Conservation (phyloP, 1,284 basidiomycete species). For the Moesziomyces sp. region DNA sequence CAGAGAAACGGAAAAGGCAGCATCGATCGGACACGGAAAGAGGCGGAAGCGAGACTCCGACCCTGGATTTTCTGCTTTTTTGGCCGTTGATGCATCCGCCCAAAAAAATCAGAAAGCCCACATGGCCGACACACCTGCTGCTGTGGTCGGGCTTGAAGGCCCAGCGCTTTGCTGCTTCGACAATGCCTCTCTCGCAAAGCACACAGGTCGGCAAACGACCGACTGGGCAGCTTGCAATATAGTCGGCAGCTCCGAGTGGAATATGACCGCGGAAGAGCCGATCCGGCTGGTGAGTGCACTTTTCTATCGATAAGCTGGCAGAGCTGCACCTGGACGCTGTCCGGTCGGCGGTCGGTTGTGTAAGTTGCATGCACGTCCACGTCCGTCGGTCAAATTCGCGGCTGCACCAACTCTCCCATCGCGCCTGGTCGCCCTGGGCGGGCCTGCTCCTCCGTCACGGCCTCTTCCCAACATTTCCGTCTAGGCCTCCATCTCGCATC, state of each 20-base stretch:
- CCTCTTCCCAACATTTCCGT: conserved; percentile 40
- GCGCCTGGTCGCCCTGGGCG: not conserved
- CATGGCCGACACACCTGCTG: no score
- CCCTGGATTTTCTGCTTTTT: not conserved
- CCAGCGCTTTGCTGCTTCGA: no score
- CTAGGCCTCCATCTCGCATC: not conserved
- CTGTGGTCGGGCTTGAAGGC: no score
- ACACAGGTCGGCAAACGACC: no score
- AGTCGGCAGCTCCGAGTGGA: not conserved
- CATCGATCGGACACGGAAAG: conserved; percentile 13
- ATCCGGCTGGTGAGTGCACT: not conserved
- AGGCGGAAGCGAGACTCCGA: conserved; percentile 11
- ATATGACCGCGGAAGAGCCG: conserved; percentile 17
- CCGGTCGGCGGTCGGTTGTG: not conserved
- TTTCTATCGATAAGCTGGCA: conserved; percentile 21
- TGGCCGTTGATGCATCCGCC: not conserved
- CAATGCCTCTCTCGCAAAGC: no score
- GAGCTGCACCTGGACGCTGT: no score
- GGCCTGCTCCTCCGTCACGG: conserved; percentile 10
- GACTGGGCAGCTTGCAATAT: not conserved
- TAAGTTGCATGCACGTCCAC: not conserved
- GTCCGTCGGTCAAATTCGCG: conserved; percentile 24
- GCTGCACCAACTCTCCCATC: not conserved
- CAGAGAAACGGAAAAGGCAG: not conserved
- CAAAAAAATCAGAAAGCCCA: not conserved